Conservation (phyloP, 1,139 yeast species). For the Diutina ranongensis region DNA sequence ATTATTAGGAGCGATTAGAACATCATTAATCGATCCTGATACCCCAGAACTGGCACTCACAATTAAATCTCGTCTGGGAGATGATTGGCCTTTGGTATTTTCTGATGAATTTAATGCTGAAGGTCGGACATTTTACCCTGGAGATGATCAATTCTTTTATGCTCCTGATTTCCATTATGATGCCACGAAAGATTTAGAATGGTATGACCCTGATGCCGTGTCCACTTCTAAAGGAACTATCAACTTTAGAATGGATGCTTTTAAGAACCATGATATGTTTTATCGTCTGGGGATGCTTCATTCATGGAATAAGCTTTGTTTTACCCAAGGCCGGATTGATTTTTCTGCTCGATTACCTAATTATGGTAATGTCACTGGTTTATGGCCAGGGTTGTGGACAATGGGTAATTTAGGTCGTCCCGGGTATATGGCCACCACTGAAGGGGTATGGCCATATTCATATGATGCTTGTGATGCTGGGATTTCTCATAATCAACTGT, state of each 20-base stretch:
- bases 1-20: not conserved
- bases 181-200: slow-evolving; percentile 5
- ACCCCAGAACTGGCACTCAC: not conserved
- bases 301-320: slow-evolving; percentile 4
- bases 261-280: slow-evolving; percentile 2
- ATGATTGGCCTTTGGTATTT: not conserved
- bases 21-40: slow-evolving; percentile 3
- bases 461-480: slow-evolving; percentile 5
- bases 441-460: slow-evolving; percentile 6
- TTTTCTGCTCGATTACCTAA: not conserved
- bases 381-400: slow-evolving; percentile 6
- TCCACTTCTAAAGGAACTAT: slow-evolving; percentile 1
- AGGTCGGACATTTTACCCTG: slow-evolving; percentile 3
- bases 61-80: not conserved
- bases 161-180: slow-evolving; percentile 5
- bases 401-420: slow-evolving; percentile 6
- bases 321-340: slow-evolving; percentile 2
- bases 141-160: slow-evolving; percentile 6
- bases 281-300: slow-evolving; percentile 5
- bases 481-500: not conserved
- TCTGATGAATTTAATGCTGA: slow-evolving; percentile 6
- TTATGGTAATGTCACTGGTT: slow-evolving; percentile 1
- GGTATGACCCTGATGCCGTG: slow-evolving; percentile 6
- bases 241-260: slow-evolving; percentile 4
- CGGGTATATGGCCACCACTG: slow-evolving; percentile 5